These are phyloP conservation scores for Didymosphaeria variabile DNA, from an alignment of 2,329 filamentous ascomycete genomes.

Conservation along the genomic window DNA sequence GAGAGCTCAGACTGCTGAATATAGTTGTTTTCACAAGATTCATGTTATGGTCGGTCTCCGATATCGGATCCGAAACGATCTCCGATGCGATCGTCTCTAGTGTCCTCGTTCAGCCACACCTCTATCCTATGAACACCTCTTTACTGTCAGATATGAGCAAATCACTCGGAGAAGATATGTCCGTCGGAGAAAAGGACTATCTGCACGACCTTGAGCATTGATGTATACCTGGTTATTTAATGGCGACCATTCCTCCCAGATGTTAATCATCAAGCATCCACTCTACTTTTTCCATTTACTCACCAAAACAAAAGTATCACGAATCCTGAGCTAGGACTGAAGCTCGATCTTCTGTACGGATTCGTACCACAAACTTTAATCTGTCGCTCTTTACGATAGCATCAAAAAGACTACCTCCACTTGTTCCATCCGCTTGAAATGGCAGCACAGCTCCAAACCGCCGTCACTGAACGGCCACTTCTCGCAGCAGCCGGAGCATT, in stretches of 20 bases:
- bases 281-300: no score
- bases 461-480: background rate
- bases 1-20: background rate
- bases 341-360: no score
- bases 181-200: background rate
- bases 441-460: background rate
- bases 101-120: background rate
- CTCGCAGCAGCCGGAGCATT: background rate
- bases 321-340: no score
- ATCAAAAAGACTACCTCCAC: no score
- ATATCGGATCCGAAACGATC: conserved; percentile 4
- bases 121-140: background rate
- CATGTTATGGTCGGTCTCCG: background rate
- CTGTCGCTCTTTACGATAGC: no score
- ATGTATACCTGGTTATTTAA: background rate
- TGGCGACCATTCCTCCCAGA: background rate
- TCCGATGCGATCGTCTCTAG: background rate
- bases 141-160: background rate
- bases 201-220: background rate
- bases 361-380: no score
- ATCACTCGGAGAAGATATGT: conserved; percentile 3
- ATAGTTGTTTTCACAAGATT: background rate
- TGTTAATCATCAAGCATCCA: no score
- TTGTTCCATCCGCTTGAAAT: no score
- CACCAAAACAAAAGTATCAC: no score